phyloP scores from a whole-genome alignment of 768 basidiomycete genomes.

The Russula sp. region DNA sequence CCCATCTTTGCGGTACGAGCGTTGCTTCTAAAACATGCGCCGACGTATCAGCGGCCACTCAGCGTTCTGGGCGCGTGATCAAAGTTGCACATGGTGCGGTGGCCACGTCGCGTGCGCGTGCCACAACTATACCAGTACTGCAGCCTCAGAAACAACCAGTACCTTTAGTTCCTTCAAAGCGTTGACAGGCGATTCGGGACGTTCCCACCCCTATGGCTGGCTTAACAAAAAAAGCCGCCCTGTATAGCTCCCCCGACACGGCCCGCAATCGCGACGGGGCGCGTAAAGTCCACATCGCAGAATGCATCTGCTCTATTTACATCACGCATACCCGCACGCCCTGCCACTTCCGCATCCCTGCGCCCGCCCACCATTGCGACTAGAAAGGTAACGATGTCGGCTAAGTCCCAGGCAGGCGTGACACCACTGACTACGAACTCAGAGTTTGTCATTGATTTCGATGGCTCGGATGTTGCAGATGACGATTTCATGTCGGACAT shows the following conservation, averaged over 20 bases:
- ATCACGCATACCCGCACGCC: not conserved
- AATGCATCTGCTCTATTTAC: not conserved
- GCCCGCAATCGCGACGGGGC: not conserved
- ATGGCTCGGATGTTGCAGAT: not conserved
- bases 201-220: not conserved
- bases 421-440: not conserved
- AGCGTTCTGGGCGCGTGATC: too few species aligned
- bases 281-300: not conserved
- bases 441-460: not conserved
- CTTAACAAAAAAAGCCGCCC: not conserved
- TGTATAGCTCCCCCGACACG: not conserved
- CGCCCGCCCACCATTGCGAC: not conserved
- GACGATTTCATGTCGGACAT: slow-evolving; percentile 16
- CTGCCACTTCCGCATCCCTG: slow-evolving; percentile 10
- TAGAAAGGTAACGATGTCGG: not conserved
- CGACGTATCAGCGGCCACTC: too few species aligned
- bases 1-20: not conserved
- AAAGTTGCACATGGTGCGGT: too few species aligned
- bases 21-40: too few species aligned
- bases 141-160: not conserved
- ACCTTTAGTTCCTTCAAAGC: not conserved
- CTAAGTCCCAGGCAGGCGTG: not conserved
- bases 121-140: too few species aligned
- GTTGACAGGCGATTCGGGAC: not conserved
- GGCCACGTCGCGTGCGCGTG: too few species aligned